Percentiles rank a stretch among this genome's conserved stretches.
Conservation (phyloP, 306 rosid species). For the Parietaria judaica region DNA sequence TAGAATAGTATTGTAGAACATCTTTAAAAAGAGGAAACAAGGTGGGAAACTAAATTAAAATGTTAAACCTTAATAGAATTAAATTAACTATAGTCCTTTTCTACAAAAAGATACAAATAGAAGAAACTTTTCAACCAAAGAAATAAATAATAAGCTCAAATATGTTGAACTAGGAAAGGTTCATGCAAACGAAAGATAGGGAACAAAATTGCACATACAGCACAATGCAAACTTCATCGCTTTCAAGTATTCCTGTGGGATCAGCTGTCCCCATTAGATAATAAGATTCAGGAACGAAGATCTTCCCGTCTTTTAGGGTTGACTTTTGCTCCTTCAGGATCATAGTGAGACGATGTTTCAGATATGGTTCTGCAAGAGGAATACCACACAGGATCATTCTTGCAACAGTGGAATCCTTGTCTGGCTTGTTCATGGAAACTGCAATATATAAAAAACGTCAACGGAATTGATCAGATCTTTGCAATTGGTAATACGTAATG, state of each 20-base stretch:
- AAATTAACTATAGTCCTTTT: no score
- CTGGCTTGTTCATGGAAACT: constrained; percentile 46
- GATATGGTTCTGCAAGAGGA: constrained; percentile 68
- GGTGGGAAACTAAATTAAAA: no score
- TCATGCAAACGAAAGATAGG: not conserved
- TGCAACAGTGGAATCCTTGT: constrained; percentile 29
- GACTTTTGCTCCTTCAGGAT: constrained; percentile 35
- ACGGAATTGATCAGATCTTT: not conserved
- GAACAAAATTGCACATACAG: constrained; percentile 38
- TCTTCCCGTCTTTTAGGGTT: constrained; percentile 42
- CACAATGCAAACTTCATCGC: constrained; percentile 56
- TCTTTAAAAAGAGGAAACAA: no score
- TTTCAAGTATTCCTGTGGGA: constrained; percentile 50
- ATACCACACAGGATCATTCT: constrained; percentile 64
- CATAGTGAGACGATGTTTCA: constrained; percentile 36
- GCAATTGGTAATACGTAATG: not conserved
- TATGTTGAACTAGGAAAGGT: no score
- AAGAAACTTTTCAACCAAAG: not conserved
- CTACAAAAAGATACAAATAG: not conserved
- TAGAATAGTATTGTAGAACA: no score
- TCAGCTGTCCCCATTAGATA: constrained; percentile 81
- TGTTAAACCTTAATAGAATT: no score
- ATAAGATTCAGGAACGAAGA: constrained; percentile 42
- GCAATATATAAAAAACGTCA: not conserved
- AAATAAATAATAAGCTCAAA: not conserved